phyloP scores from a whole-genome alignment of 2,329 filamentous ascomycete species.

The Cercospora sojina region DNA sequence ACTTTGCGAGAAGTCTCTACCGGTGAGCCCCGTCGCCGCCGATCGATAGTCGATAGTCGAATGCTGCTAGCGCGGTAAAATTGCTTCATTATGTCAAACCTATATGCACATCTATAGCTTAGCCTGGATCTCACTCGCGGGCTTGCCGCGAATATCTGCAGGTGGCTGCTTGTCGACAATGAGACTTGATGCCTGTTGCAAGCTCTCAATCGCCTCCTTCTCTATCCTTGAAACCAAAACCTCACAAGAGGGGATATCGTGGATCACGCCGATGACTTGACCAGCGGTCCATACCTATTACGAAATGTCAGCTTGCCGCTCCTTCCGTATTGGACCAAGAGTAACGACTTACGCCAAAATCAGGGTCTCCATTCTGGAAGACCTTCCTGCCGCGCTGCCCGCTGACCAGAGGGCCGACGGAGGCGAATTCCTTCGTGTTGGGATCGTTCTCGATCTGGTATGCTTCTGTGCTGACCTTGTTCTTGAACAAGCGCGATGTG shows the following conservation, averaged over 20 bases:
- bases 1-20: background rate
- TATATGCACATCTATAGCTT: conserved; percentile 25
- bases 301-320: conserved; percentile 17
- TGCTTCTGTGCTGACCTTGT: conserved; percentile 80
- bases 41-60: background rate
- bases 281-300: conserved; percentile 92
- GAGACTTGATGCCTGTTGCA: conserved; percentile 42
- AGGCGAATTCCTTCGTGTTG: conserved; percentile 80
- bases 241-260: conserved; percentile 52
- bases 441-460: conserved; percentile 81
- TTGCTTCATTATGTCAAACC: background rate
- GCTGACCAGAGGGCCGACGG: conserved; percentile 82
- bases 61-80: background rate
- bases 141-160: conserved; percentile 36
- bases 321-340: background rate
- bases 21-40: background rate
- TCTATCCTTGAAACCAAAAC: conserved; percentile 50
- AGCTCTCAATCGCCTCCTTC: conserved; percentile 45
- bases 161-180: conserved; percentile 41
- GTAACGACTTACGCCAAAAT: conserved; percentile 72
- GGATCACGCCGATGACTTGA: conserved; percentile 72
- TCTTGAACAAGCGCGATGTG: conserved; percentile 82
- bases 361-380: conserved; percentile 85
- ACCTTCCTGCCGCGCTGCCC: conserved; percentile 89
- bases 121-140: conserved; percentile 27